These are phyloP conservation scores for Sedum album DNA, from an alignment of 164 flowering plant species.

Conservation along the genomic window DNA sequence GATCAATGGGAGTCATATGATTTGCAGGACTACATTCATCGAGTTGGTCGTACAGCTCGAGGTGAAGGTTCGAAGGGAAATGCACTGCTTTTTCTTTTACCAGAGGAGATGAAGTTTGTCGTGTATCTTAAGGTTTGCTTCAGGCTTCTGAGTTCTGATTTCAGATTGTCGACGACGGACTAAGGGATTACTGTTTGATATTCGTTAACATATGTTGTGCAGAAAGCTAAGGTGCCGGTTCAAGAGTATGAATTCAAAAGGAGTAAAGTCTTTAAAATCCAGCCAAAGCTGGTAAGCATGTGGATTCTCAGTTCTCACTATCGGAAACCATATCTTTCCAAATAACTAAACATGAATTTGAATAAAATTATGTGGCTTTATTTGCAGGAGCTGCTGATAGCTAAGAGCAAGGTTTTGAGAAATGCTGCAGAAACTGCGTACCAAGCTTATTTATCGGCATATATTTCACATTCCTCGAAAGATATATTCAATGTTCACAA, in stretches of 20 bases:
- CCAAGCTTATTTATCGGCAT: conserved; percentile 73
- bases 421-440: conserved; percentile 93
- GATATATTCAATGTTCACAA: conserved; percentile 87
- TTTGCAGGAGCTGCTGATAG: conserved; percentile 73
- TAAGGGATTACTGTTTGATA: neutral
- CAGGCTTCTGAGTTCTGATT: neutral
- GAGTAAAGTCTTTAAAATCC: conserved; percentile 72
- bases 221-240: conserved; percentile 58
- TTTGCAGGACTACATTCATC: conserved; percentile 84
- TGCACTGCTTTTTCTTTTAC: conserved; percentile 82
- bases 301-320: neutral
- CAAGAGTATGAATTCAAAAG: conserved; percentile 65
- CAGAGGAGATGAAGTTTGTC: conserved; percentile 84
- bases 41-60: conserved; percentile 99
- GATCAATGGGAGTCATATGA: no score
- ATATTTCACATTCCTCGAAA: conserved; percentile 90
- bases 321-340: neutral
- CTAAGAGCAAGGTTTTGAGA: conserved; percentile 58
- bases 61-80: conserved; percentile 95
- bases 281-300: conserved; percentile 60
- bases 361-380: neutral
- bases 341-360: neutral
- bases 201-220: neutral
- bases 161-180: neutral
- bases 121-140: conserved; percentile 65